Evolutionary conservation across 495 filamentous ascomycete species (phyloP), one percentile per base, ranked within the genome.

Genomic region (Parathielavia hyrcaniae): DNA sequence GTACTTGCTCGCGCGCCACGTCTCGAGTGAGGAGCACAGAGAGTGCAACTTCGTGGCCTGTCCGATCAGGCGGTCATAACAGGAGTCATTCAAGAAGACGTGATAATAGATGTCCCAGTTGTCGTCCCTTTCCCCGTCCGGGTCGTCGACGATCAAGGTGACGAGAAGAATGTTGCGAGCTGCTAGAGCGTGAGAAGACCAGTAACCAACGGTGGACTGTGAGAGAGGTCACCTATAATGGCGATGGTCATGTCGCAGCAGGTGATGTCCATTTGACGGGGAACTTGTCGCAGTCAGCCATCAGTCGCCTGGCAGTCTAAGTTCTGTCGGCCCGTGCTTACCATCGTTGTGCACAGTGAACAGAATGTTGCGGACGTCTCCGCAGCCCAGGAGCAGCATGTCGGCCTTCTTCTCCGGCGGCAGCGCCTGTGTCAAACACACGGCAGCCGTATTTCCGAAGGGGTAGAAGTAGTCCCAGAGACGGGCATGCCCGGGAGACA

Each of bases 331-430:
- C 0, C 2, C 2, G 4, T 2, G 8, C 39, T 17, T 54, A 56
- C 58, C 22, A 30, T 71, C 64, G 13, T 34, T 57, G 54, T 68
- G 50, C 1, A 35, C n/a, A 1, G 70, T 72, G 50, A 69, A 72
- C 2, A 71, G 50, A 32, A 71, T 69, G 41, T 64, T 71, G 6
- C 65, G 60, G 38, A 68, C 53, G 51, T 71, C 68, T 32, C 68
- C 68, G 32, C 67, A 71, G 11, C 64, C 68, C 1, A 72, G 63
- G n/a, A 71, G 68, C 30, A 72, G 61, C 10, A 72, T 65, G 47
- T 67, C 61, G 16, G 63, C 67, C 13, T 57, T 56, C 39, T 32
- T 48, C 9, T 57, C 63, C 1, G 66, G 68, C 9, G 70, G 67
- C 16, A 72, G 50, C 2, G 59, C 47, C 39, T 67, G 61, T 1